These are phyloP conservation scores for Chlorophyllum brunneum DNA, from an alignment of 768 basidiomycete genomes.

Conservation along the genomic window DNA sequence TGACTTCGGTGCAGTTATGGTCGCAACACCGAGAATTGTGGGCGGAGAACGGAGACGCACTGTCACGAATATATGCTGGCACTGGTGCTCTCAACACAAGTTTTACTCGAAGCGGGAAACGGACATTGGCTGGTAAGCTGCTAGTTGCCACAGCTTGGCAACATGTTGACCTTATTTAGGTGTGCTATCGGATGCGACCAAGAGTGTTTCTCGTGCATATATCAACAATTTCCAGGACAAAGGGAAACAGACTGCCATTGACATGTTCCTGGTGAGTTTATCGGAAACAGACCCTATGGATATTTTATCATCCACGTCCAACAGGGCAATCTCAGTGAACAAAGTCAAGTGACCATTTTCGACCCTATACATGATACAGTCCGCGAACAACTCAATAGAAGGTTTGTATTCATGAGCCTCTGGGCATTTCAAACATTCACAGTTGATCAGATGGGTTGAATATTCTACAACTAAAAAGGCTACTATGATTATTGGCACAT, in stretches of 20 bases:
- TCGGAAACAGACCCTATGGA: not conserved
- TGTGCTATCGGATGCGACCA: slow-evolving; percentile 92
- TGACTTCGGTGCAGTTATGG: slow-evolving; percentile 69
- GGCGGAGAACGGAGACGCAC: slow-evolving; percentile 94
- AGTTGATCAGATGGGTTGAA: slow-evolving; percentile 56
- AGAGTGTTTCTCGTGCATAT: slow-evolving; percentile 92
- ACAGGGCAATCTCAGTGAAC: slow-evolving; percentile 92
- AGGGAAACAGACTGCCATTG: slow-evolving; percentile 90
- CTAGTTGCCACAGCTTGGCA: not conserved
- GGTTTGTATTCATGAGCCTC: slow-evolving; percentile 38
- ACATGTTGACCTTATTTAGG: slow-evolving; percentile 34
- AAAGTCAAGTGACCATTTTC: slow-evolving; percentile 85
- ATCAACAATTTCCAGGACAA: slow-evolving; percentile 98
- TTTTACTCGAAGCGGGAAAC: slow-evolving; percentile 92
- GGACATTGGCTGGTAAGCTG: slow-evolving; percentile 77
- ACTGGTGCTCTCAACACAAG: slow-evolving; percentile 93
- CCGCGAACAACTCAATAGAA: slow-evolving; percentile 59
- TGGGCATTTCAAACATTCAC: not conserved
- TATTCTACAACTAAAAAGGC: slow-evolving; percentile 78
- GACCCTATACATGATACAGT: slow-evolving; percentile 93
- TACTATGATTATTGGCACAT: slow-evolving; percentile 84
- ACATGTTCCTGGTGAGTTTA: slow-evolving; percentile 81
- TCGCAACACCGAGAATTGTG: slow-evolving; percentile 87
- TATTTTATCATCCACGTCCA: not conserved
- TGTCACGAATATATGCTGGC: slow-evolving; percentile 93